phyloP scores from a whole-genome alignment of 768 basidiomycete genomes.

The Lyophyllum decastes region DNA sequence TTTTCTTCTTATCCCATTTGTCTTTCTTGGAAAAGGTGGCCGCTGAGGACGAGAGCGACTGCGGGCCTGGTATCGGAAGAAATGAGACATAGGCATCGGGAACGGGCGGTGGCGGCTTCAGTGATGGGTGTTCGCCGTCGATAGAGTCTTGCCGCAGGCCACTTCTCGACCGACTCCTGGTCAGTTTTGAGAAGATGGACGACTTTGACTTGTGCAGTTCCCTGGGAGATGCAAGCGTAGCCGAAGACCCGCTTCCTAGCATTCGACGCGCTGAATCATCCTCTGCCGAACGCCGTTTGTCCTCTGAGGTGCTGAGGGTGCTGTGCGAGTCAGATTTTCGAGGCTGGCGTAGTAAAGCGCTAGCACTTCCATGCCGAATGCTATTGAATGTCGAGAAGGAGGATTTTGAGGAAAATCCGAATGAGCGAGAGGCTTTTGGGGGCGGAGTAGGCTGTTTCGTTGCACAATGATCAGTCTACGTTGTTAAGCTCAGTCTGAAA shows the following conservation, averaged over 20 bases:
- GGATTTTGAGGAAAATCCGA: slow-evolving; percentile 39
- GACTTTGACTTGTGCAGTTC: slow-evolving; percentile 50
- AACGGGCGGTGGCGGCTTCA: slow-evolving; percentile 32
- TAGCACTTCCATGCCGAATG: slow-evolving; percentile 32
- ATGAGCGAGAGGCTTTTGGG: slow-evolving; percentile 38
- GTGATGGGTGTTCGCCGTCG: slow-evolving; percentile 40
- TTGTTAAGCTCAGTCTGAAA: background rate
- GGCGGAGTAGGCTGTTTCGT: slow-evolving; percentile 42
- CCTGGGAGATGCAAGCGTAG: slow-evolving; percentile 8
- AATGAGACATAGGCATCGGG: slow-evolving; percentile 24
- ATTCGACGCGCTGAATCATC: slow-evolving; percentile 25
- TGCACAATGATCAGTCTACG: background rate
- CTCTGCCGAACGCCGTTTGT: slow-evolving; percentile 33
- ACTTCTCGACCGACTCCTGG: slow-evolving; percentile 40
- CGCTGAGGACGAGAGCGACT: slow-evolving; percentile 13
- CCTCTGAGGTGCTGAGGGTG: slow-evolving; percentile 31
- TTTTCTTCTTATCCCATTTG: slow-evolving; percentile 33
- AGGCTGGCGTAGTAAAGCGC: slow-evolving; percentile 30
- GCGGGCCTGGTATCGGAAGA: slow-evolving; percentile 18
- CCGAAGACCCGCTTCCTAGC: slow-evolving; percentile 28
- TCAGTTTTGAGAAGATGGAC: slow-evolving; percentile 45
- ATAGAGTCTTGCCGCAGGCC: slow-evolving; percentile 34
- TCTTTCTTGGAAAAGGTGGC: slow-evolving; percentile 28
- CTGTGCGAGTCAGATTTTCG: slow-evolving; percentile 38
- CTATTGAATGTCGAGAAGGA: slow-evolving; percentile 33